Conservation (phyloP, 768 basidiomycete genomes). For the Mycena capillaripes region DNA sequence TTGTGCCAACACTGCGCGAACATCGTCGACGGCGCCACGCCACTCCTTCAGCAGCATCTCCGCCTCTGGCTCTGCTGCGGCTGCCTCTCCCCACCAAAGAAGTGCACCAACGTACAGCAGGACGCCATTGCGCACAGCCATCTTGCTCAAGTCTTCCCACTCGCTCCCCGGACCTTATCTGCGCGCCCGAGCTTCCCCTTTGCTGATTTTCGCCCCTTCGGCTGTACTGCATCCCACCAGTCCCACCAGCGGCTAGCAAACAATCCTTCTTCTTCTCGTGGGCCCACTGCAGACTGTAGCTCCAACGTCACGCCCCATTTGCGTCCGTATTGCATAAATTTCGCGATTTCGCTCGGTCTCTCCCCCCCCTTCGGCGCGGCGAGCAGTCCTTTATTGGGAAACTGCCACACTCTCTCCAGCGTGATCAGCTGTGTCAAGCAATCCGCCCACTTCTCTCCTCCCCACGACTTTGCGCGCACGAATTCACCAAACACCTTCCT, state of each 20-base stretch:
- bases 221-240: not conserved
- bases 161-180: not conserved
- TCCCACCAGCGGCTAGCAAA: not conserved
- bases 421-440: too few relatives aligned
- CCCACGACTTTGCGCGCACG: too few relatives aligned
- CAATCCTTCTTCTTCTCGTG: not conserved
- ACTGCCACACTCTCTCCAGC: too few relatives aligned
- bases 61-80: not conserved
- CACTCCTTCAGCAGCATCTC: not conserved
- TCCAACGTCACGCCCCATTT: not conserved
- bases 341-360: not conserved
- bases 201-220: not conserved
- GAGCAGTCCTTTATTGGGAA: too few relatives aligned
- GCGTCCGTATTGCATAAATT: not conserved
- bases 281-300: not conserved
- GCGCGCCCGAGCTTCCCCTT: not conserved
- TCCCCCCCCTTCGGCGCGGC: too few relatives aligned
- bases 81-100: slow-evolving; percentile 17
- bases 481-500: too few relatives aligned
- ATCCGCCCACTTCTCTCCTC: too few relatives aligned
- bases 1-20: not conserved
- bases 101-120: not conserved
- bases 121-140: not conserved
- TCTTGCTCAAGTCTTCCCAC: not conserved
- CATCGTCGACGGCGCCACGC: not conserved